Evolutionary conservation across 768 basidiomycete species (phyloP).

Genomic region (Mycena filopes): DNA sequence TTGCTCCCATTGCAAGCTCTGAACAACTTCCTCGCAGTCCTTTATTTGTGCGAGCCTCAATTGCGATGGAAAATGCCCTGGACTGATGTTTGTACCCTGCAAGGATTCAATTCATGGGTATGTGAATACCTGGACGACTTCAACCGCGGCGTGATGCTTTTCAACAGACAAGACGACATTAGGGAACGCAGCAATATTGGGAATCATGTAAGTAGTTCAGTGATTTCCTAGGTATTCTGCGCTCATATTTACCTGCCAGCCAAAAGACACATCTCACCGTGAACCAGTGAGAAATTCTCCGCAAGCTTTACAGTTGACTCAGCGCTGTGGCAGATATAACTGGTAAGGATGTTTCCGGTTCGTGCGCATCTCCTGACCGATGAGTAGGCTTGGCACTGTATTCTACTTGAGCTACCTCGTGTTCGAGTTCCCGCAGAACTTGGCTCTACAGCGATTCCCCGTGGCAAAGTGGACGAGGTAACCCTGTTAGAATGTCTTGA

Average conservation of each 20-base stretch:
- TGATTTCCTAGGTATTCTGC: slow-evolving; percentile 47
- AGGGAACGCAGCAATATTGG: slow-evolving; percentile 73
- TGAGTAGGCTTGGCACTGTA: slow-evolving; percentile 59
- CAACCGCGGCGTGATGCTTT: slow-evolving; percentile 66
- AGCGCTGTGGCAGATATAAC: slow-evolving; percentile 1
- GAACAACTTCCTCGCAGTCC: no score
- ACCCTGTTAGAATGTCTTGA: no score
- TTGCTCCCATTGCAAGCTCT: no score
- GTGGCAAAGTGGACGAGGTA: slow-evolving; percentile 63
- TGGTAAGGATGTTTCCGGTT: background rate
- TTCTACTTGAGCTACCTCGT: slow-evolving; percentile 62
- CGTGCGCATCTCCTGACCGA: no score
- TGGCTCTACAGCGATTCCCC: slow-evolving; percentile 62
- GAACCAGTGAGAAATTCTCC: slow-evolving; percentile 61
- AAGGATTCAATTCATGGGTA: slow-evolving; percentile 76
- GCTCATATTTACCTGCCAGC: background rate
- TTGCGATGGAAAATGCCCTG: no score
- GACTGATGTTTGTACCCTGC: background rate
- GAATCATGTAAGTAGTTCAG: slow-evolving; percentile 67
- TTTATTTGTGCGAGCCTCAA: no score
- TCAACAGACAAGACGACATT: slow-evolving; percentile 71
- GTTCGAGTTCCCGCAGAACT: slow-evolving; percentile 64
- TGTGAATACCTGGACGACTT: no score
- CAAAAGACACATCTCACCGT: slow-evolving; percentile 64
- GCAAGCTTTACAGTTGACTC: no score